Conservation (phyloP, 73 alveolate species). For the Paraurostyla sp. region DNA sequence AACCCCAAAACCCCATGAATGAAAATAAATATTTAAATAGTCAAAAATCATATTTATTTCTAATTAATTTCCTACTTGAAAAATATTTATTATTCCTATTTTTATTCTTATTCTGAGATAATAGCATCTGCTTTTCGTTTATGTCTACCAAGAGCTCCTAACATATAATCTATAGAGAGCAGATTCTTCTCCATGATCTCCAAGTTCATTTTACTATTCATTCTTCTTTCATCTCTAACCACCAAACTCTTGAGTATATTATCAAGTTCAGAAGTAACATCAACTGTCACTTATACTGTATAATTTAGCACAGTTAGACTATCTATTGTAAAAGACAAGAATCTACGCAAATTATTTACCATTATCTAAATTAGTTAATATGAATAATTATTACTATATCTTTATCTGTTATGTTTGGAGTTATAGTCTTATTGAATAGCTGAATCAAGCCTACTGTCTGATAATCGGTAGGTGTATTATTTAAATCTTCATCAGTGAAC, state of each 20-base stretch:
- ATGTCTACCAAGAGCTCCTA: no score
- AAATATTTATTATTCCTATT: no score
- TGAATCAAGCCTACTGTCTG: constrained; percentile 16
- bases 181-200: constrained; percentile 22
- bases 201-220: neutral
- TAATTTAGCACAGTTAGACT: constrained; percentile 32
- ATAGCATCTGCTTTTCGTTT: no score
- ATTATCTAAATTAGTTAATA: neutral
- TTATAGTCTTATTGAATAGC: neutral
- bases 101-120: no score
- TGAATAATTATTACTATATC: neutral
- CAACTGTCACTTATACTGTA: constrained; percentile 33
- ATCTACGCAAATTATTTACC: neutral
- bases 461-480: neutral
- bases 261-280: constrained; percentile 12
- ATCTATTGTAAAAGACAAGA: constrained; percentile 22
- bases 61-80: no score
- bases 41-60: no score
- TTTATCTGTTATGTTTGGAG: neutral
- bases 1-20: no score
- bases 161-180: neutral
- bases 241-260: neutral
- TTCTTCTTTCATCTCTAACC: neutral
- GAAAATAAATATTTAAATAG: no score
- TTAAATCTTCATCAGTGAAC: neutral